A percentile compares a stretch with the other conserved stretches of the same genome.
These are phyloP conservation scores for Phytopythium boreale DNA, from an alignment of 352 stramenopile genomes.

Conservation along the genomic window DNA sequence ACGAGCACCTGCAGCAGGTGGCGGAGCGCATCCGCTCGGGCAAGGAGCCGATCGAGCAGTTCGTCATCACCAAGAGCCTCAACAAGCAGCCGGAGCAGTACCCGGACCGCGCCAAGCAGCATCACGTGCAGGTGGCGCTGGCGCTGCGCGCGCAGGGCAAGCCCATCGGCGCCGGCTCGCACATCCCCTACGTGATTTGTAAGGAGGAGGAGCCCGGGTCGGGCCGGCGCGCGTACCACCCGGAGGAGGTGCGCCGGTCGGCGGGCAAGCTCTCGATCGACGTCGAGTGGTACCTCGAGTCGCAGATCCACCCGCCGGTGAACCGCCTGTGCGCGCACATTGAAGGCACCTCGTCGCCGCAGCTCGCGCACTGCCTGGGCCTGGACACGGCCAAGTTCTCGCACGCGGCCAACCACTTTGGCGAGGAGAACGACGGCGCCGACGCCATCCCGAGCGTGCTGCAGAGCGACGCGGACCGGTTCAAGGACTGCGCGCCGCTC, in stretches of 20 bases:
- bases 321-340: slow-evolving; percentile 98
- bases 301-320: slow-evolving; percentile 96
- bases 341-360: slow-evolving; percentile 93
- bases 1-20: slow-evolving; percentile 93
- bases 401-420: slow-evolving; percentile 64
- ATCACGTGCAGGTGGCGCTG: slow-evolving; percentile 98
- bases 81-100: slow-evolving; percentile 99
- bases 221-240: slow-evolving; percentile 77
- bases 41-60: slow-evolving; percentile 95
- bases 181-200: slow-evolving; percentile 99
- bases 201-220: slow-evolving; percentile 78
- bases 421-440: slow-evolving; percentile 82
- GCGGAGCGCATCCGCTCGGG: slow-evolving; percentile 92
- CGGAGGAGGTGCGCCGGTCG: slow-evolving; percentile 78
- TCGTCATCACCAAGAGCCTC: slow-evolving; percentile 99
- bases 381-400: slow-evolving; percentile 96
- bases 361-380: slow-evolving; percentile 95
- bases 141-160: slow-evolving; percentile 94
- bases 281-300: slow-evolving; percentile 97
- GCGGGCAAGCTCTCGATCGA: slow-evolving; percentile 89
- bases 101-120: slow-evolving; percentile 94
- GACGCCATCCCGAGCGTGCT: slow-evolving; percentile 88
- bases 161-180: slow-evolving; percentile 96
- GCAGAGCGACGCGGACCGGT: slow-evolving; percentile 86
- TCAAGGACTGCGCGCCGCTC: slow-evolving; percentile 84